phyloP scores from a whole-genome alignment of 345 rosid species.

The Mallotus nudiflorus region DNA sequence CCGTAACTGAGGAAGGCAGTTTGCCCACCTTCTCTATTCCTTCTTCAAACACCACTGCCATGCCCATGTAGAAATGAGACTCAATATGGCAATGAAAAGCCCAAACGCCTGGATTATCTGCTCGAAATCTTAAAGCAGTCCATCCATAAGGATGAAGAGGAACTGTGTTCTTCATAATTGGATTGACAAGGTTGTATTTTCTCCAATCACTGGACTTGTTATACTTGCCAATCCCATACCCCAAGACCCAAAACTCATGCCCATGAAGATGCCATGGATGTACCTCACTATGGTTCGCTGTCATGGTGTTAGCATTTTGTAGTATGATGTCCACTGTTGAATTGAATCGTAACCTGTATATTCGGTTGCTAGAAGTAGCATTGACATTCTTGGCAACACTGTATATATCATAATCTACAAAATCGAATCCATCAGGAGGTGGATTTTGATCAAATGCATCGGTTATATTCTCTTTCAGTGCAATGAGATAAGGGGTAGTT shows the following conservation, averaged over 20 bases:
- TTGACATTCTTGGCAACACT: slow-evolving; percentile 19
- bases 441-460: slow-evolving; percentile 41
- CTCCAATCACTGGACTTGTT: slow-evolving; percentile 41
- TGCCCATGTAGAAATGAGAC: slow-evolving; percentile 70
- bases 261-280: slow-evolving; percentile 91
- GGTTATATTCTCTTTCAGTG: slow-evolving; percentile 45
- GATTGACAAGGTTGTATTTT: slow-evolving; percentile 55
- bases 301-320: slow-evolving; percentile 65
- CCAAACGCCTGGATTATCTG: slow-evolving; percentile 75
- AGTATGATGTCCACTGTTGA: slow-evolving; percentile 62
- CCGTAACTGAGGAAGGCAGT: slow-evolving; percentile 62
- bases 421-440: slow-evolving; percentile 45
- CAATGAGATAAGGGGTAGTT: slow-evolving; percentile 56
- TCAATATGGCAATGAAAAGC: slow-evolving; percentile 77
- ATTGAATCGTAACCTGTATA: slow-evolving; percentile 52
- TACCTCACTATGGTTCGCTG: slow-evolving; percentile 48
- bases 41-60: slow-evolving; percentile 62
- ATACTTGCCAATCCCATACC: slow-evolving; percentile 65
- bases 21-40: slow-evolving; percentile 48
- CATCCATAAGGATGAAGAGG: slow-evolving; percentile 68
- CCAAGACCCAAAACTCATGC: slow-evolving; percentile 82
- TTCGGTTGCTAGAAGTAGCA: slow-evolving; percentile 35
- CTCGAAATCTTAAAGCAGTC: slow-evolving; percentile 63
- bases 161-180: slow-evolving; percentile 80
- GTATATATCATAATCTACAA: slow-evolving; percentile 26